Percentiles rank a stretch among this genome's conserved stretches.
These are phyloP conservation scores for Chamaenerion angustifolium DNA, from an alignment of 345 rosid genomes.

Conservation along the genomic window DNA sequence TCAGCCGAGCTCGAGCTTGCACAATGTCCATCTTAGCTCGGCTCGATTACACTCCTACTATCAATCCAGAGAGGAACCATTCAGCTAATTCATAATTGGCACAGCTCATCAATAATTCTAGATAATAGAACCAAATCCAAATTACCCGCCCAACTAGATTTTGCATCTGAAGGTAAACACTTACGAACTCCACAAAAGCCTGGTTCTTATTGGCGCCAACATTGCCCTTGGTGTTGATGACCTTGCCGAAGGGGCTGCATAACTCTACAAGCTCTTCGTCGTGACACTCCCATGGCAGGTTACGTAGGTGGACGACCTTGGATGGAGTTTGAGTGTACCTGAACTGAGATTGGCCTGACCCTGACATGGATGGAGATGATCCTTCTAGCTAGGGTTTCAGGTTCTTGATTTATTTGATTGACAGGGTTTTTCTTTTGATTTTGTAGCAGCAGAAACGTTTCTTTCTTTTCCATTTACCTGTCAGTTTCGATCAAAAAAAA, in stretches of 20 bases:
- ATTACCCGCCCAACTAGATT: too few species aligned
- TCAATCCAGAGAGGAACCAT: too few species aligned
- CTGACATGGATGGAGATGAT: conserved; percentile 30
- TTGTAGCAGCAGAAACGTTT: too few species aligned
- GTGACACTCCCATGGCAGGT: conserved; percentile 87
- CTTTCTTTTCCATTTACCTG: too few species aligned
- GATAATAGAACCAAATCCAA: too few species aligned
- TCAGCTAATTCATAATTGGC: too few species aligned
- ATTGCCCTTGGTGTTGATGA: conserved; percentile 85
- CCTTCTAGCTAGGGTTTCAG: too few species aligned
- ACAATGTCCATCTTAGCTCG: background rate
- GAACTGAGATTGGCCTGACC: conserved; percentile 74
- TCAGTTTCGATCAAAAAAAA: too few species aligned
- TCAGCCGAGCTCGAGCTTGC: too few species aligned
- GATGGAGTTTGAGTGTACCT: conserved; percentile 93
- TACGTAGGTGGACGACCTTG: conserved; percentile 84
- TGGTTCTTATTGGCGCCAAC: conserved; percentile 94
- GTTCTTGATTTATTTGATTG: too few species aligned
- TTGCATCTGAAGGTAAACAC: background rate
- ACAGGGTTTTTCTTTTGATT: too few species aligned
- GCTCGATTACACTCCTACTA: background rate
- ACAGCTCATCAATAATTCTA: too few species aligned
- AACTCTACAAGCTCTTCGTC: conserved; percentile 94
- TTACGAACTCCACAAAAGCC: conserved; percentile 90
- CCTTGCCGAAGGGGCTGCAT: conserved; percentile 81